These are phyloP conservation scores for Millerozyma miso DNA, from an alignment of 805 yeast species.

Conservation along the genomic window DNA sequence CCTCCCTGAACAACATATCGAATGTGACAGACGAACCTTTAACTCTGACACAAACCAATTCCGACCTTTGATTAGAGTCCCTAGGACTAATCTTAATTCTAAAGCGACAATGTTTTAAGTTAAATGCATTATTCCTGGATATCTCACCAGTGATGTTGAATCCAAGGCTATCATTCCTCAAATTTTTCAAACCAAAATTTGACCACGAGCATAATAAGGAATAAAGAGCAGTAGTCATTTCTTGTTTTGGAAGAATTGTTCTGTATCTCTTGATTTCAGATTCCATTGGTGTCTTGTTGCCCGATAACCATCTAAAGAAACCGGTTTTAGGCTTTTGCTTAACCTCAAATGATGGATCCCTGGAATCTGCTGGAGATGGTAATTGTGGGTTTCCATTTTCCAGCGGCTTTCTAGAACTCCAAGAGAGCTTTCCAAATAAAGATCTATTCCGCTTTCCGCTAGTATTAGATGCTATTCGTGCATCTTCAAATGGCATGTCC, in stretches of 20 bases:
- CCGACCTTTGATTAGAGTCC: conserved; percentile 43
- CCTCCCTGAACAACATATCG: conserved; percentile 54
- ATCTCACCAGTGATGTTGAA: conserved; percentile 57
- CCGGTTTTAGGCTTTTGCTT: conserved; percentile 21
- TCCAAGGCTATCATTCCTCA: conserved; percentile 41
- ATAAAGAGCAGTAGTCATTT: conserved; percentile 60
- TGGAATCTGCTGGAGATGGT: conserved; percentile 34
- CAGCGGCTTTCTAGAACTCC: conserved; percentile 42
- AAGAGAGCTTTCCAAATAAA: conserved; percentile 48
- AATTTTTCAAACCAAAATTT: conserved; percentile 60
- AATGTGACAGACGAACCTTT: conserved; percentile 66
- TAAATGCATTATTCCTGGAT: conserved; percentile 56
- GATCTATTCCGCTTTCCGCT: conserved; percentile 31
- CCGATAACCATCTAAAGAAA: conserved; percentile 40
- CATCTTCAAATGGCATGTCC: conserved; percentile 28
- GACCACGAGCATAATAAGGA: conserved; percentile 66
- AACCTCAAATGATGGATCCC: conserved; percentile 23
- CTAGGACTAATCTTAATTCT: conserved; percentile 47
- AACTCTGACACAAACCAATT: conserved; percentile 54
- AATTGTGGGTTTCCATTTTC: conserved; percentile 25
- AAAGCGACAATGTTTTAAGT: conserved; percentile 61
- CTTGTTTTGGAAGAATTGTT: conserved; percentile 44
- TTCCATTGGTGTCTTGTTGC: conserved; percentile 16
- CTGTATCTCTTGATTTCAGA: conserved; percentile 31
- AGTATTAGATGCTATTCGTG: conserved; percentile 21